Base-by-base conservation (phyloP, 257 asterid species). In the Rehmannia glutinosa region DNA sequence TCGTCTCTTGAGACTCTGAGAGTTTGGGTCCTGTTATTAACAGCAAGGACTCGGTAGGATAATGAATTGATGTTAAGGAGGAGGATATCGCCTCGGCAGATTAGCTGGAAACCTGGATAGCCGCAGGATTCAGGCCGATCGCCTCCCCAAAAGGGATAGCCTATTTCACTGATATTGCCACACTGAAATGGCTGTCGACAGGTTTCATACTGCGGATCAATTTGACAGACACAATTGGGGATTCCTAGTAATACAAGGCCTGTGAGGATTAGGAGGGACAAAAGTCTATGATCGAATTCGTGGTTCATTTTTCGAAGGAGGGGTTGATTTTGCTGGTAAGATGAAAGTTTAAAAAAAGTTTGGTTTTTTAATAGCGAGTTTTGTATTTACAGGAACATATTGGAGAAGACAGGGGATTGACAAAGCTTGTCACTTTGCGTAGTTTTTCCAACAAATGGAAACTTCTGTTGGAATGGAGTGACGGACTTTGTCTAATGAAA, bases 121-220 rank as follows among this genome's bases (percentile, higher is more conserved):
- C 89, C 87, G 50, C 92, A 83, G 4, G 12, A 38, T 0, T 0
- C 24, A 6, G 84, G 80, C 6, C 78, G 68, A 0, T 0, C 0
- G 1, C 52, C 73, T 13, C 84, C 82, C 73, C 70, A 87, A 71
- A 84, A 87, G 4, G 91, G 95, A 36, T 80, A 87, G 2, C 19
- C 4, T 4, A 82, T 36, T 6, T 20, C 15, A 6, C n/a, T 1
- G 0, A 68, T 5, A 50, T 23, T 2, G 4, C 80, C 82, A 3
- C 95, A 87, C 1, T 2, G 19, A 32, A 68, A 66, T 0, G 27
- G 24, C 57, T 68, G 28, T 17, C 53, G 10, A 3, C 91, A 82
- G 27, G n/a, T 0, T 28, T 0, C 8, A 5, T 69, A 67, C 1
- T 41, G 63, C 42, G 4, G 7, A 53, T 52, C 8, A 19, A 6